These are phyloP conservation scores for Citeromyces hawaiiensis DNA, from an alignment of 1,139 yeast genomes.

Conservation along the genomic window DNA sequence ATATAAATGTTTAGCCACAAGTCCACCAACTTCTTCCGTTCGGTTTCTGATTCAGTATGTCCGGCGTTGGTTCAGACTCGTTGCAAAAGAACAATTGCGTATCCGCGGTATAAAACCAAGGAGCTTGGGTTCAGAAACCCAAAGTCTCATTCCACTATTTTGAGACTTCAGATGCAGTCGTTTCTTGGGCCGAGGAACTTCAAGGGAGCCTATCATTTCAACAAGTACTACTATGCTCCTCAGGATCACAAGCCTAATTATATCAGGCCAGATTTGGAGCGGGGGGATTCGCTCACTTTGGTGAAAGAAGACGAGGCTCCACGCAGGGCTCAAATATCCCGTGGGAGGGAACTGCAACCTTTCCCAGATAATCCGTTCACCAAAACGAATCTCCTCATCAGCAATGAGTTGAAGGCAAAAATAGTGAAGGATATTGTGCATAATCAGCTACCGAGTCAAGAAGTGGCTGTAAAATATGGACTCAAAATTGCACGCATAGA, in stretches of 20 bases:
- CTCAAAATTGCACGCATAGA: slow-evolving; percentile 77
- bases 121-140: slow-evolving; percentile 26
- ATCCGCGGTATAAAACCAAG: slow-evolving; percentile 29
- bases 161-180: slow-evolving; percentile 26
- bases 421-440: slow-evolving; percentile 45
- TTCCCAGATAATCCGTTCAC: slow-evolving; percentile 68
- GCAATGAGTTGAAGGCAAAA: slow-evolving; percentile 41
- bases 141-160: slow-evolving; percentile 26
- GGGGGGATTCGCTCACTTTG: slow-evolving; percentile 25
- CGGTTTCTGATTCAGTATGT: slow-evolving; percentile 5
- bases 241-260: slow-evolving; percentile 66
- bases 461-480: slow-evolving; percentile 69
- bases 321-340: slow-evolving; percentile 3
- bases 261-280: slow-evolving; percentile 43
- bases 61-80: slow-evolving; percentile 15
- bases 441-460: slow-evolving; percentile 47
- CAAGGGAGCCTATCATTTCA: slow-evolving; percentile 70
- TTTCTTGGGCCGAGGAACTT: slow-evolving; percentile 77
- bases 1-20: neutral
- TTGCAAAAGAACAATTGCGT: slow-evolving; percentile 29
- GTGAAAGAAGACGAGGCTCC: slow-evolving; percentile 18
- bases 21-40: neutral
- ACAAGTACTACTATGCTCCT: slow-evolving; percentile 66
- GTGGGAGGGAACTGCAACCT: slow-evolving; percentile 35
- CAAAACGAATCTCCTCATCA: slow-evolving; percentile 48